Evolutionary conservation across 129 eudicot species (phyloP).

Genomic region (Tanacetum coccineum): DNA sequence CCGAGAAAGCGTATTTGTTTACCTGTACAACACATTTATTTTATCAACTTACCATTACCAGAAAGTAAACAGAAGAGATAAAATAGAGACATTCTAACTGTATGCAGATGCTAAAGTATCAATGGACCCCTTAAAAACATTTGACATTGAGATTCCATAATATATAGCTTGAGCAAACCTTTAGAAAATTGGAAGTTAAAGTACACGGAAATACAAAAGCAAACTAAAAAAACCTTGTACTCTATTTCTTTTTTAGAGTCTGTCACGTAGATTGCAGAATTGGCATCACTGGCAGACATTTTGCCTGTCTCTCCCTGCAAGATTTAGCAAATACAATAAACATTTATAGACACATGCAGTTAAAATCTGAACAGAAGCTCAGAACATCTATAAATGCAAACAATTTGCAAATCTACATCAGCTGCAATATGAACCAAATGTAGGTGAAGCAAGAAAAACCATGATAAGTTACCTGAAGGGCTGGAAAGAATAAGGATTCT

Average conservation of each 20-base stretch:
- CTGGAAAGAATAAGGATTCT: constrained; percentile 87
- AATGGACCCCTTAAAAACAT: not conserved
- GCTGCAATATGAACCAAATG: not conserved
- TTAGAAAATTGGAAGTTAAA: not conserved
- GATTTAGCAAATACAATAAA: not conserved
- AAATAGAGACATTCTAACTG: not conserved
- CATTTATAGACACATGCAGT: not conserved
- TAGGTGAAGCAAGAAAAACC: not conserved
- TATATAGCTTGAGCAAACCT: not conserved
- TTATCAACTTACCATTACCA: not conserved
- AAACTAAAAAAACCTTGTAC: constrained; percentile 56
- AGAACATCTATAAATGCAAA: not conserved
- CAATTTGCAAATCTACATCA: constrained; percentile 14
- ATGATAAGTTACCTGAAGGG: constrained; percentile 67
- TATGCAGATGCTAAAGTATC: not conserved
- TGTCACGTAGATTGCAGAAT: constrained; percentile 89
- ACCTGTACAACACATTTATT: constrained; percentile 40
- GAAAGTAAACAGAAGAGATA: not conserved
- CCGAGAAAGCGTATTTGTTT: constrained; percentile 86
- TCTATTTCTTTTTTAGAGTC: constrained; percentile 75
- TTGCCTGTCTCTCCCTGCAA: constrained; percentile 88
- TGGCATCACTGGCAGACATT: constrained; percentile 93
- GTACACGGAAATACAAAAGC: not conserved
- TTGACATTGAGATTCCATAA: constrained; percentile 1
- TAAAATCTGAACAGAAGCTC: not conserved